A percentile compares a stretch with the other conserved stretches of the same genome.
Evolutionary conservation across 2,329 filamentous ascomycete species (phyloP).

Genomic region (Cladophialophora chaetospira): DNA sequence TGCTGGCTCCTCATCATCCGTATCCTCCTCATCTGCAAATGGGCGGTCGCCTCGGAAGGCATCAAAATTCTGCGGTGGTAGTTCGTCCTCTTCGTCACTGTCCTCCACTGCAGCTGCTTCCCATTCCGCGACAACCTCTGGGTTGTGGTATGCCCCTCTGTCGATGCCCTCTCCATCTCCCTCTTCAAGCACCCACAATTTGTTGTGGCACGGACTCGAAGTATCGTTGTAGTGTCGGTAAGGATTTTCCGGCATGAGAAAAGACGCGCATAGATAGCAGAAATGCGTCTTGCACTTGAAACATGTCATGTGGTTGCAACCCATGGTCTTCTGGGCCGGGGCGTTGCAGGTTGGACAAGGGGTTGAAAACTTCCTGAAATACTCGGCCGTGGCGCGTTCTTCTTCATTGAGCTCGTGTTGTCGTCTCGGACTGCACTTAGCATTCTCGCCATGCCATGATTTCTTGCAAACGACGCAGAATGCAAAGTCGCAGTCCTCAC

Average conservation of each 20-base stretch:
- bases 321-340: slow-evolving; percentile 84
- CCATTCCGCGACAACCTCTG: slow-evolving; percentile 37
- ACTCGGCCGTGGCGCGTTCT: slow-evolving; percentile 83
- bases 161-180: slow-evolving; percentile 63
- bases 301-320: slow-evolving; percentile 97
- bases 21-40: slow-evolving; percentile 35
- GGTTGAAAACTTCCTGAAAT: slow-evolving; percentile 77
- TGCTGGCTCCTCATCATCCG: slow-evolving; percentile 40
- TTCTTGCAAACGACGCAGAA: slow-evolving; percentile 77
- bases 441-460: slow-evolving; percentile 91
- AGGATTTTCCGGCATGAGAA: slow-evolving; percentile 77
- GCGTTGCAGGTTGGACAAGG: slow-evolving; percentile 85
- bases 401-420: slow-evolving; percentile 75
- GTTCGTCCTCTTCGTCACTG: slow-evolving; percentile 35
- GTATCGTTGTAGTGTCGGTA: slow-evolving; percentile 83
- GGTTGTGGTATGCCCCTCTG: slow-evolving; percentile 10
- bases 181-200: slow-evolving; percentile 85
- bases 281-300: slow-evolving; percentile 89
- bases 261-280: slow-evolving; percentile 91
- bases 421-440: slow-evolving; percentile 66
- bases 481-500: slow-evolving; percentile 84
- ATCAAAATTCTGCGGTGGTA: slow-evolving; percentile 16
- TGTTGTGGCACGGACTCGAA: slow-evolving; percentile 73
- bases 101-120: slow-evolving; percentile 34
- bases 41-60: slow-evolving; percentile 5